A percentile compares a stretch with the other conserved stretches of the same genome.
These are phyloP conservation scores for Petunia hybrid DNA, from an alignment of 305 asterid genomes.

Conservation along the genomic window DNA sequence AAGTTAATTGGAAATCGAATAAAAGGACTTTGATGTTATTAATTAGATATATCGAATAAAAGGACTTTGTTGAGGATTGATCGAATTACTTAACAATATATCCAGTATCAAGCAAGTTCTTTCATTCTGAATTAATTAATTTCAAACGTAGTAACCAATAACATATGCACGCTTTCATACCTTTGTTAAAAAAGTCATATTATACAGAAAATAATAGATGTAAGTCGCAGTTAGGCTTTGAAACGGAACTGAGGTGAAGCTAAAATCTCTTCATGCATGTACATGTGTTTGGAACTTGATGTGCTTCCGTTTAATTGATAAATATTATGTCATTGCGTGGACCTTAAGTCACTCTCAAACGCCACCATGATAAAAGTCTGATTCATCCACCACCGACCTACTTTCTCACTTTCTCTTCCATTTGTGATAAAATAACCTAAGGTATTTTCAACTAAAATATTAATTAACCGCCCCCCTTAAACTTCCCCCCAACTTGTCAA, in stretches of 20 bases:
- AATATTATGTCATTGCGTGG: conserved; percentile 13
- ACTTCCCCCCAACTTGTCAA: conserved; percentile 27
- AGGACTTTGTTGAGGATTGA: neutral
- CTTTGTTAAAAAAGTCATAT: too few species aligned
- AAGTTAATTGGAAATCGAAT: too few species aligned
- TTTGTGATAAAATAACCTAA: neutral
- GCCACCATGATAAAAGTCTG: neutral
- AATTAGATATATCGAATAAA: too few species aligned
- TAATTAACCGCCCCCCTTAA: conserved; percentile 19
- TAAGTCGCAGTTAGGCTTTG: conserved; percentile 1
- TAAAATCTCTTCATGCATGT: neutral
- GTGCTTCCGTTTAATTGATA: neutral
- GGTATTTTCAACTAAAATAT: neutral
- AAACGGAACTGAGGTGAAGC: conserved; percentile 10
- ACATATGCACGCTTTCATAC: too few species aligned
- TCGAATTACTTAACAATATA: neutral
- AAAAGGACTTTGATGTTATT: too few species aligned
- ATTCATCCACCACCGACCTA: conserved; percentile 25
- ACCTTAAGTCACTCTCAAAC: conserved; percentile 9
- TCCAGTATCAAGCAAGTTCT: neutral
- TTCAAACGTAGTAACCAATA: too few species aligned
- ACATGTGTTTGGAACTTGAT: neutral
- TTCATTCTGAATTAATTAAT: too few species aligned
- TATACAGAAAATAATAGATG: neutral
- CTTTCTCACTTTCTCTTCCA: conserved; percentile 8